Conservation (phyloP, 2,329 filamentous ascomycete species). For the Aspergillus pseudoviridinutans region DNA sequence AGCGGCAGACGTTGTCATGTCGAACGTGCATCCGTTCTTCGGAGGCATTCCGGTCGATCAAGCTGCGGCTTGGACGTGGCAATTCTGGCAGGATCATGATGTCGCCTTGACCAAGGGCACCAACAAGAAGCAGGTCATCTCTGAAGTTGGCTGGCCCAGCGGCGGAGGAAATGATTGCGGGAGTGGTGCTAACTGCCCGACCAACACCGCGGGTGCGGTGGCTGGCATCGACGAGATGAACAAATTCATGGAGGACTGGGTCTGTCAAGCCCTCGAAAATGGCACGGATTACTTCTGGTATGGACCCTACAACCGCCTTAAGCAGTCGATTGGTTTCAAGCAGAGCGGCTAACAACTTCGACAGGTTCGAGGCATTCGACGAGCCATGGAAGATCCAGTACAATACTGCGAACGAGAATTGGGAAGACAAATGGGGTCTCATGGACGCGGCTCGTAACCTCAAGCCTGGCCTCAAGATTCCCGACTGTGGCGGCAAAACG, state of each 20-base stretch:
- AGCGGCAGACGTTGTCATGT: slow-evolving; percentile 84
- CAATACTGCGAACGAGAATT: slow-evolving; percentile 64
- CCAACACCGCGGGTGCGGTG: slow-evolving; percentile 59
- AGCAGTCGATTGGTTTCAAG: neutral
- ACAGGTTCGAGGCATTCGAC: slow-evolving; percentile 86
- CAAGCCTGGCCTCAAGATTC: slow-evolving; percentile 79
- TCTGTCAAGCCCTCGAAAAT: slow-evolving; percentile 74
- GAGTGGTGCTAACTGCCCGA: slow-evolving; percentile 51
- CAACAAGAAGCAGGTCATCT: slow-evolving; percentile 71
- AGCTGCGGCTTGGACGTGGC: slow-evolving; percentile 75
- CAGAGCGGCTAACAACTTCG: slow-evolving; percentile 11
- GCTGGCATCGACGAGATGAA: slow-evolving; percentile 80
- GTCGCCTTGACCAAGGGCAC: slow-evolving; percentile 58
- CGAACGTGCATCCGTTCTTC: slow-evolving; percentile 96
- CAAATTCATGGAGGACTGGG: slow-evolving; percentile 77
- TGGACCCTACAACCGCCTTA: slow-evolving; percentile 22
- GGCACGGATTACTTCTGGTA: slow-evolving; percentile 92
- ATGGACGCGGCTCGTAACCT: slow-evolving; percentile 81
- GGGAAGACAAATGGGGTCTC: slow-evolving; percentile 95
- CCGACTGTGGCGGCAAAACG: slow-evolving; percentile 76
- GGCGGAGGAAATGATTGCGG: slow-evolving; percentile 78
- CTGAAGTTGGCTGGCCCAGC: slow-evolving; percentile 88
- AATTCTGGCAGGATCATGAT: slow-evolving; percentile 74
- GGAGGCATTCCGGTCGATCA: slow-evolving; percentile 65
- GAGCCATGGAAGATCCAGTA: slow-evolving; percentile 88